Conservation (phyloP, 345 rosid species). For the Gossypium mustelinum region DNA sequence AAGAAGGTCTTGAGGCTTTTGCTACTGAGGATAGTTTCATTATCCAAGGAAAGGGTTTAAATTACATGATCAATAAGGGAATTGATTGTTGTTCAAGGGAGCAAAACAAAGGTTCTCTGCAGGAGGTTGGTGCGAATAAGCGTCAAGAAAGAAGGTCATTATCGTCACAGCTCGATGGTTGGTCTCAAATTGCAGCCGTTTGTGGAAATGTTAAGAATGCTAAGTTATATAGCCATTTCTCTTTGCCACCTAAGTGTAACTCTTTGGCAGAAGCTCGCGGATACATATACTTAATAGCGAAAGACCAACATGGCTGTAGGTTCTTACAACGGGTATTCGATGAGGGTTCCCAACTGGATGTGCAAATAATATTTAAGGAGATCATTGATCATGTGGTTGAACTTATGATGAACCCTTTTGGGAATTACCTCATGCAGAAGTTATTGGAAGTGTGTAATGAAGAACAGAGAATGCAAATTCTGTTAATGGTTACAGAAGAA, state of each 20-base stretch:
- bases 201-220: slow-evolving; percentile 17
- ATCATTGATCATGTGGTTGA: slow-evolving; percentile 45
- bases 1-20: slow-evolving; percentile 20
- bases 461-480: slow-evolving; percentile 43
- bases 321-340: slow-evolving; percentile 36
- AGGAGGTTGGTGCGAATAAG: slow-evolving; percentile 11
- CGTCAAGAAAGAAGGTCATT: slow-evolving; percentile 1
- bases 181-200: slow-evolving; percentile 14
- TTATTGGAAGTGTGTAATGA: slow-evolving; percentile 43
- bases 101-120: slow-evolving; percentile 8
- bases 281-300: slow-evolving; percentile 36
- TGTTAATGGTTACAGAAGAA: slow-evolving; percentile 29
- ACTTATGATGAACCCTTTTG: slow-evolving; percentile 49
- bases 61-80: slow-evolving; percentile 14
- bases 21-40: slow-evolving; percentile 29
- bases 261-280: slow-evolving; percentile 34
- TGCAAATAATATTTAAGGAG: slow-evolving; percentile 34
- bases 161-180: background rate
- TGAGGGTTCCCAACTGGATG: slow-evolving; percentile 37
- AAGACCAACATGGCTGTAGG: slow-evolving; percentile 49
- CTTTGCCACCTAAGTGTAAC: slow-evolving; percentile 25
- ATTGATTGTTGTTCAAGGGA: slow-evolving; percentile 11
- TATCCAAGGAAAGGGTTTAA: slow-evolving; percentile 21
- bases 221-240: slow-evolving; percentile 1
- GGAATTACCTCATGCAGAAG: slow-evolving; percentile 55